phyloP scores from a whole-genome alignment of 1,284 basidiomycete species.

The Malassezia arunalokei region DNA sequence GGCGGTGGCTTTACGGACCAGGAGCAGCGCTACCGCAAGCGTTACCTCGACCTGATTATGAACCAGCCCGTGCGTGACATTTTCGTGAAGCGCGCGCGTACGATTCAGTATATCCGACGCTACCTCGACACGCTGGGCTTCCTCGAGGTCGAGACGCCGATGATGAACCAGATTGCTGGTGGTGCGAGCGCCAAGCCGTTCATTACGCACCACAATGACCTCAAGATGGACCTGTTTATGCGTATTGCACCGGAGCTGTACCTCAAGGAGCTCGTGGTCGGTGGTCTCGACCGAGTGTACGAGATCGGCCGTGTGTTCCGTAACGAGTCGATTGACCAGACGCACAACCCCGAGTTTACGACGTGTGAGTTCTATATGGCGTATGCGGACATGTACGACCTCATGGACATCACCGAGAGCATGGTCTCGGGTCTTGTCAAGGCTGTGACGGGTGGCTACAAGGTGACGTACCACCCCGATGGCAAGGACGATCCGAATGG shows the following conservation, averaged over 20 bases:
- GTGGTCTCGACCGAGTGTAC: constrained; percentile 91
- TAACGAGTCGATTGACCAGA: constrained; percentile 97
- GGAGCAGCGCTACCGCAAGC: constrained; percentile 94
- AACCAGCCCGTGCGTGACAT: constrained; percentile 79
- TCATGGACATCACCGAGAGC: constrained; percentile 93
- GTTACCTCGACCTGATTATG: constrained; percentile 95
- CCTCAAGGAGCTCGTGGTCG: constrained; percentile 93
- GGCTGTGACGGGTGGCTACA: constrained; percentile 71
- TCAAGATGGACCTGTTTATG: constrained; percentile 92
- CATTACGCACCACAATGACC: constrained; percentile 96
- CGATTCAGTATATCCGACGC: constrained; percentile 57
- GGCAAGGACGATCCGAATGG: constrained; percentile 61
- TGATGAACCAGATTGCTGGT: constrained; percentile 92
- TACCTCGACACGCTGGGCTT: constrained; percentile 87
- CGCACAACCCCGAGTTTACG: constrained; percentile 53
- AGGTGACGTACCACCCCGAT: constrained; percentile 79
- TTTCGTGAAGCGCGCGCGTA: constrained; percentile 65
- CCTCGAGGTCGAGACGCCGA: constrained; percentile 97
- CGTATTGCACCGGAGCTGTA: constrained; percentile 95
- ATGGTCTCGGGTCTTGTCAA: constrained; percentile 86
- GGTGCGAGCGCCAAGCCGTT: constrained; percentile 98
- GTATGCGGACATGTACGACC: constrained; percentile 96
- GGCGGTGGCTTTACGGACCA: constrained; percentile 57
- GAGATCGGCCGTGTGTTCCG: constrained; percentile 97
- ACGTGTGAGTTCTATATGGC: constrained; percentile 99